phyloP scores from a whole-genome alignment of 768 basidiomycete species.

The Naganishia antarctica region DNA sequence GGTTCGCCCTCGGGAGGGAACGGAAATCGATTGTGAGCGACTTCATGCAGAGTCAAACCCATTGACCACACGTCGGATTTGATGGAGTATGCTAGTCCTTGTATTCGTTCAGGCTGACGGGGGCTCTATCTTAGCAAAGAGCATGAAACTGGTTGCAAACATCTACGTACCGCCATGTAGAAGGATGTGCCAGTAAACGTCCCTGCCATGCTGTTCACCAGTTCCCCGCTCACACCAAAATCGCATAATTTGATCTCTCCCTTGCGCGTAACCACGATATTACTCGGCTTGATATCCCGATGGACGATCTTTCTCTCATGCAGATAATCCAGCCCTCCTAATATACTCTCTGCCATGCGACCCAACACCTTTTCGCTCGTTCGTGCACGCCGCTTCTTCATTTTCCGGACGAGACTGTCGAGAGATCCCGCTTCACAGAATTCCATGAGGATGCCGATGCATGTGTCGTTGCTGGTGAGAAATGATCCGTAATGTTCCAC shows the following conservation, averaged over 20 bases:
- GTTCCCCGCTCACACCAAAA: slow-evolving; percentile 50
- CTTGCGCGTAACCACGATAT: slow-evolving; percentile 46
- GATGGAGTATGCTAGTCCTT: slow-evolving; percentile 48
- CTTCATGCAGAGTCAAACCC: slow-evolving; percentile 49
- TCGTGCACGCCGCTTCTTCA: slow-evolving; percentile 40
- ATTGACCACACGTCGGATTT: slow-evolving; percentile 51
- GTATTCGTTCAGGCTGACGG: slow-evolving; percentile 48
- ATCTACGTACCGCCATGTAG: slow-evolving; percentile 50
- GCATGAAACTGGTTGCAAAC: neutral
- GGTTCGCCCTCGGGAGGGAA: slow-evolving; percentile 53
- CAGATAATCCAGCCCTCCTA: slow-evolving; percentile 48
- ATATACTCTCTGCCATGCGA: slow-evolving; percentile 45
- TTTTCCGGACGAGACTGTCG: slow-evolving; percentile 42
- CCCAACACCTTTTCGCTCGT: slow-evolving; percentile 49
- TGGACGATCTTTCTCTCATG: slow-evolving; percentile 49
- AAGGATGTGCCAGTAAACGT: slow-evolving; percentile 51
- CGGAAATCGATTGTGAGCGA: slow-evolving; percentile 50
- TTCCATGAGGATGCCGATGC: slow-evolving; percentile 50
- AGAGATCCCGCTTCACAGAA: slow-evolving; percentile 49
- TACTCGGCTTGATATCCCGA: slow-evolving; percentile 51
- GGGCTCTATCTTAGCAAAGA: neutral
- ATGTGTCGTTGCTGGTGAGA: slow-evolving; percentile 45
- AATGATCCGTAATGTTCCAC: slow-evolving; percentile 50
- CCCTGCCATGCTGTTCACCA: slow-evolving; percentile 48
- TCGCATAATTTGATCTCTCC: slow-evolving; percentile 50